Evolutionary conservation across 257 asterid species (phyloP), one percentile per base, ranked within the genome.

Genomic region (Primulina tabacum): DNA sequence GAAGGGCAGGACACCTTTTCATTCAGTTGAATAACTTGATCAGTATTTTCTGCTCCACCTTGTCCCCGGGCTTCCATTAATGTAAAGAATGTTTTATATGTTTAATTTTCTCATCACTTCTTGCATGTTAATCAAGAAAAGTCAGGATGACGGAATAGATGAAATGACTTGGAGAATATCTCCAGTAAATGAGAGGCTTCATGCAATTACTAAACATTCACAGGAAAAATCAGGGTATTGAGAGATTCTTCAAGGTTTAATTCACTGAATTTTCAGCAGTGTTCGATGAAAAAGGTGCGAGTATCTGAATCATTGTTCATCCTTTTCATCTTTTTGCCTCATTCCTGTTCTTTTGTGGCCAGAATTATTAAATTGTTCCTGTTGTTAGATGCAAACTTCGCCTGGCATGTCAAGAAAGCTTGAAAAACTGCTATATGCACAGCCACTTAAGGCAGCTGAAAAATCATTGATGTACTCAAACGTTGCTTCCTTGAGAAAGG

Each of bases 141-240:
- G 96, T 81, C 99, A 93, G 82, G 96, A 93, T 85, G 97, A 90
- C 71, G 80, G 80, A 60, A 85, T 78, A 52, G 94, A 93, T 73
- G 97, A 93, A 74, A 87, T 93, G 75, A 84, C 97, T 55, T 93
- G 99, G 99, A 89, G 76, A 81, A 81, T 90, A 76, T 90, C 99
- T 78, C 97, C 99, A 24, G 87, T 93, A 73, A 89, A 93, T 62
- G 96, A 93, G 76, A 88, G 88, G 72, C 90, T 93, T 26, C 86
- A 83, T 71, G 82, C 96, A 24, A 73, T 87, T 81, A 86, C 99
- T 74, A 93, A 89, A 84, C 81, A 84, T 53, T 74, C 82, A 37
- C 90, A 20, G 84, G 86, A 80, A 78, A 74, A 81, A 73, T 87
- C 64, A 85, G 85, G 81, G 88, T 85, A 68, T 81, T 89, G 84